Base-by-base conservation (phyloP, 345 rosid genomes). In the Citrus cavaleriei region DNA sequence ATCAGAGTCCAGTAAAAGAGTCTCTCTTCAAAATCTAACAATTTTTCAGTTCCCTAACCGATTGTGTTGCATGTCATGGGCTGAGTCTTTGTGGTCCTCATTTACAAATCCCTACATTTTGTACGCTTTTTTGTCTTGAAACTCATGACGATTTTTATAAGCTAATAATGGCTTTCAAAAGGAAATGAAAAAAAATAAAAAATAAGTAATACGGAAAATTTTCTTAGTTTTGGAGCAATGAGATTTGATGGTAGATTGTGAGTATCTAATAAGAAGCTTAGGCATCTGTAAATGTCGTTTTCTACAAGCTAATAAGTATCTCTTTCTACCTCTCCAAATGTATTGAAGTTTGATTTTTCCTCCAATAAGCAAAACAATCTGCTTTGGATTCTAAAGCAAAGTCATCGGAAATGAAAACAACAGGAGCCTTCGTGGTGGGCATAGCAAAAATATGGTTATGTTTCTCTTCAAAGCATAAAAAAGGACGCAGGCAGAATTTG, bases 191-290 rank as follows among this genome's bases (percentile, higher is more conserved):
- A 12, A 24, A 24, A 58, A 42, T 7, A 37, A 38, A 10, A 46
- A 42, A n/a, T n/a, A n/a, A 25, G 14, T 6, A 8, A 66, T 25
- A 34, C 55, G 24, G 35, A 54, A 28, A 34, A 13, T 67, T 30
- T 49, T 49, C 1, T 14, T 18, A 64, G 6, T 28, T n/a, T 51
- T 7, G 13, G 34, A 0, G 58, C 60, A 46, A 4, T 49, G 4
- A 66, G 79, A 35, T 66, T 76, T 66, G 27, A 57, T 19, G 37
- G 57, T 77, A 68, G 79, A 77, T 77, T 76, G 25, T 28, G 37
- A 14, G 66, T 57, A 55, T 77, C 73, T 55, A 37, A 24, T 34
- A n/a, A 5, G 4, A 32, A 74, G 10, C 3, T 30, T 30, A 30
- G 34, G 30, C 68, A 74, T 27, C 25, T 38, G n/a, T 32, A 22